Percentiles rank a stretch among this genome's conserved stretches.
Conservation (phyloP, 2,329 filamentous ascomycete species). For the Ascomycota sp. region DNA sequence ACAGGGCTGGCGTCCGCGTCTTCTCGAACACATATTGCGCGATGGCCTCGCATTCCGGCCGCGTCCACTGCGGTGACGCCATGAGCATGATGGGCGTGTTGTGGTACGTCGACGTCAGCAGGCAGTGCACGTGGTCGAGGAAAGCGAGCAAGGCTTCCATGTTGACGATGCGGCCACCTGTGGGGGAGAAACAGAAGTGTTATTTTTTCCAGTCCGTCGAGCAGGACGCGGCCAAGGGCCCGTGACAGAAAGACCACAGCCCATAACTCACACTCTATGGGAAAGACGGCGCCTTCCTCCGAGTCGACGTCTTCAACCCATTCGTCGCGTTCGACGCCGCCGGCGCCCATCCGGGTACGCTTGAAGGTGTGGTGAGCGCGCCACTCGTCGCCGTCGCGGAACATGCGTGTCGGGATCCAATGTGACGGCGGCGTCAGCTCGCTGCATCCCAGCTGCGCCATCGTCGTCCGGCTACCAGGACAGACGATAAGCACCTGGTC, state of each 20-base stretch:
- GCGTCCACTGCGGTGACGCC: constrained; percentile 75
- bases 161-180: constrained; percentile 63
- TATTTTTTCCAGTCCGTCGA: no score
- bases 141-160: constrained; percentile 90
- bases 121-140: constrained; percentile 76
- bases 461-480: constrained; percentile 71
- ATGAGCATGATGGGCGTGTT: constrained; percentile 90
- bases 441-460: constrained; percentile 75
- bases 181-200: constrained; percentile 1
- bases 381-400: constrained; percentile 62
- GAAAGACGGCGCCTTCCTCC: constrained; percentile 77
- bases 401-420: constrained; percentile 87
- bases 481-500: constrained; percentile 51
- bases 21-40: constrained; percentile 95
- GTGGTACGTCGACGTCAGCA: constrained; percentile 79
- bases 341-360: constrained; percentile 31
- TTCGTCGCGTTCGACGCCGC: constrained; percentile 35
- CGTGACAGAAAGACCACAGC: no score
- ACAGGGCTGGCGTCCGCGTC: constrained; percentile 83
- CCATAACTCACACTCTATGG: constrained; percentile 37
- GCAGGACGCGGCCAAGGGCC: no score
- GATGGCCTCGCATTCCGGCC: constrained; percentile 68
- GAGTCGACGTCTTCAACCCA: constrained; percentile 81
- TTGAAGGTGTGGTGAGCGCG: constrained; percentile 58
- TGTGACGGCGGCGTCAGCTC: constrained; percentile 82